Conservation (phyloP, 768 basidiomycete species). For the Pleurotus cornucopiae region DNA sequence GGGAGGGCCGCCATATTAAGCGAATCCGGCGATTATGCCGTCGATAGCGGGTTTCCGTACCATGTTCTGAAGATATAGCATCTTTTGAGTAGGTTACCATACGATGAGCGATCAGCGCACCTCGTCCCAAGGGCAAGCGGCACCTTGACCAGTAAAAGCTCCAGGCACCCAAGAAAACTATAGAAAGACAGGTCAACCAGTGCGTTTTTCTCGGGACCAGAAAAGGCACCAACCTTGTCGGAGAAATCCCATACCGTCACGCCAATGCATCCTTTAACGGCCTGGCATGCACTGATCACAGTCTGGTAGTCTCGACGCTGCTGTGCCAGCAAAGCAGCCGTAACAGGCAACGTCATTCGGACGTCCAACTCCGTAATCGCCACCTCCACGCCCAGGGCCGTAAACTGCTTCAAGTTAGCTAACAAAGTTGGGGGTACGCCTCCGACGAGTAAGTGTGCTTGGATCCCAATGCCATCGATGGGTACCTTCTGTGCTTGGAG, state of each 20-base stretch:
- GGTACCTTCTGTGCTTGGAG: conserved; percentile 33
- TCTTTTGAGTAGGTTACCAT: not conserved
- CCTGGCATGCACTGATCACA: conserved; percentile 35
- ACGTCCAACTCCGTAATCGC: conserved; percentile 48
- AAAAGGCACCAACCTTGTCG: conserved; percentile 16
- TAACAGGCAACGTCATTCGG: conserved; percentile 37
- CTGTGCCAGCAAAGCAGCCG: conserved; percentile 28
- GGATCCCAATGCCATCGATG: conserved; percentile 42
- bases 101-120: conserved; percentile 5
- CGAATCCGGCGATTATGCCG: conserved; percentile 36
- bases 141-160: conserved; percentile 21
- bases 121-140: conserved; percentile 20
- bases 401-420: conserved; percentile 32
- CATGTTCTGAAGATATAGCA: conserved; percentile 25
- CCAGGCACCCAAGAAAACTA: conserved; percentile 24
- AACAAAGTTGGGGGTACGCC: conserved; percentile 30
- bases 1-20: not conserved
- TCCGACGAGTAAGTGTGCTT: conserved; percentile 41
- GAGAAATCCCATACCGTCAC: conserved; percentile 22
- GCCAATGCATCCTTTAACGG: conserved; percentile 18
- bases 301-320: conserved; percentile 39
- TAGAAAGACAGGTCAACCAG: not conserved
- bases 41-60: conserved; percentile 41
- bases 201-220: not conserved
- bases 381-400: conserved; percentile 43